Conservation (phyloP, 345 rosid genomes). For the Microthlaspi erraticum region DNA sequence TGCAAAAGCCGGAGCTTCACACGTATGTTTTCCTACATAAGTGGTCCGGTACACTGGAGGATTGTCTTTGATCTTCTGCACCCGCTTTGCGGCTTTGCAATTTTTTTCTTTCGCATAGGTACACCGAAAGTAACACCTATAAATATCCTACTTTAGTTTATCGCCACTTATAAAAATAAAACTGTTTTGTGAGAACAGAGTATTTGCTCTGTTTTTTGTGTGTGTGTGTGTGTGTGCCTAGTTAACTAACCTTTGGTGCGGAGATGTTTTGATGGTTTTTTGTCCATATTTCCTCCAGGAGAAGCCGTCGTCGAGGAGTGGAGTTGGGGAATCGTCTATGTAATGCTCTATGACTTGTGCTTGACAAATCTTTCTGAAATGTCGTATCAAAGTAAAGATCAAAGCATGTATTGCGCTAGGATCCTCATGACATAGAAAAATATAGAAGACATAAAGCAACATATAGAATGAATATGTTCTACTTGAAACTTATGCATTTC, state of each 20-base stretch:
- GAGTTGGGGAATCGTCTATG: conserved; percentile 5
- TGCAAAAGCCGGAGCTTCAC: conserved; percentile 8
- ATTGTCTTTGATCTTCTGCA: conserved; percentile 39
- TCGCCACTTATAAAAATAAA: too few species aligned
- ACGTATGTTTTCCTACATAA: conserved; percentile 46
- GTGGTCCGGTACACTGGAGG: conserved; percentile 44
- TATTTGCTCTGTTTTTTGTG: too few species aligned
- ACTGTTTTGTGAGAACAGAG: not conserved
- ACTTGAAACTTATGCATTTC: too few species aligned
- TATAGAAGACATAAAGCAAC: too few species aligned
- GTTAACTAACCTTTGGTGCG: conserved; percentile 42
- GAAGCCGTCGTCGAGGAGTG: conserved; percentile 34
- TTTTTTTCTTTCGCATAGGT: conserved; percentile 45
- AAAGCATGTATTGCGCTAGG: too few species aligned
- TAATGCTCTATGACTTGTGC: not conserved
- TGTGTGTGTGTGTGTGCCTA: too few species aligned
- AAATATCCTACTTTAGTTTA: not conserved
- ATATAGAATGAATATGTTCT: too few species aligned
- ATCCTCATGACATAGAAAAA: too few species aligned
- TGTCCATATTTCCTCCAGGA: conserved; percentile 63
- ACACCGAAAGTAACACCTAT: conserved; percentile 54
- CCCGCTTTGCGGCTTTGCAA: conserved; percentile 54
- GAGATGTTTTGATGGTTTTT: conserved; percentile 44
- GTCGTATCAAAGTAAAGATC: too few species aligned
- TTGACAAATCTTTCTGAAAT: too few species aligned